Evolutionary conservation across 139 green algal species (phyloP).

Genomic region (Micractinium sp.): DNA sequence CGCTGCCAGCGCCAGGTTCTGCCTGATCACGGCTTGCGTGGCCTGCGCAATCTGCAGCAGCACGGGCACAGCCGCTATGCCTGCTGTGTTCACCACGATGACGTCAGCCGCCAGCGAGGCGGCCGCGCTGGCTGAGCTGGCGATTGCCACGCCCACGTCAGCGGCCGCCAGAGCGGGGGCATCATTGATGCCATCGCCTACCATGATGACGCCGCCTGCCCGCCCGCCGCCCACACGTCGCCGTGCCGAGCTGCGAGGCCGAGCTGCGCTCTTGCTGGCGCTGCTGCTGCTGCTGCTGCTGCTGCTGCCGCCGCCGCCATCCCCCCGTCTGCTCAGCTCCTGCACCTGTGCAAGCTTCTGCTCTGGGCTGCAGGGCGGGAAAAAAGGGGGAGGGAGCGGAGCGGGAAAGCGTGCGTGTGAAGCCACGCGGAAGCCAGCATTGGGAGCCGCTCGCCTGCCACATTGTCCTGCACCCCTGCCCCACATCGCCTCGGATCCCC

Average conservation of each 20-base stretch:
- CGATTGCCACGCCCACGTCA: constrained; percentile 77
- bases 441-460: too few species aligned
- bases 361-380: constrained; percentile 53
- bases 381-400: too few species aligned
- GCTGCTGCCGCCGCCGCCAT: background rate
- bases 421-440: too few species aligned
- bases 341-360: constrained; percentile 72
- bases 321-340: constrained; percentile 21
- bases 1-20: constrained; percentile 87
- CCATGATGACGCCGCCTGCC: constrained; percentile 74
- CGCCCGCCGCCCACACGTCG: background rate
- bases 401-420: background rate
- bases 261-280: background rate
- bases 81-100: constrained; percentile 78
- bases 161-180: constrained; percentile 75
- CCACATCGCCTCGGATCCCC: background rate
- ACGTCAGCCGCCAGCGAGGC: constrained; percentile 82
- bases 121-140: constrained; percentile 66
- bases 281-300: constrained; percentile 14
- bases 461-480: background rate
- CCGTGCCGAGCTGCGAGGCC: background rate
- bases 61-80: constrained; percentile 78
- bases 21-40: constrained; percentile 63
- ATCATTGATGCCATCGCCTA: constrained; percentile 86
- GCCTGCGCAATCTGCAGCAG: constrained; percentile 69